Evolutionary conservation across 2,329 filamentous ascomycete species (phyloP).

Genomic region (Nakataea oryzae): DNA sequence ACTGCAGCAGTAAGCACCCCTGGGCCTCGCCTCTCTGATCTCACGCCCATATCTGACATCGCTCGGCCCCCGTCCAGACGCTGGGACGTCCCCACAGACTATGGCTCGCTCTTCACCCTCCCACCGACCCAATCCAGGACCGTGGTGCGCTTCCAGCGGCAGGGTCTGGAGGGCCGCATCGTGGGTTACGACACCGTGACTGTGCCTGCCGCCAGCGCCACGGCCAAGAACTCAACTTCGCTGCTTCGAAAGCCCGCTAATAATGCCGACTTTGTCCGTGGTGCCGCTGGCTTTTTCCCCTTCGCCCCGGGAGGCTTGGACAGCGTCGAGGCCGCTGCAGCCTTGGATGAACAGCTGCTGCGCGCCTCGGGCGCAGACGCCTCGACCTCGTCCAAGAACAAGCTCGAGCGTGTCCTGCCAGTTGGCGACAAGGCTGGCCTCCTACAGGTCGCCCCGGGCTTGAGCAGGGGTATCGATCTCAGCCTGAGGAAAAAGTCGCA

Average conservation of each 20-base stretch:
- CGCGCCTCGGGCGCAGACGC: slow-evolving; percentile 16
- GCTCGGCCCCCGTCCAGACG: slow-evolving; percentile 17
- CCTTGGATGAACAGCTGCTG: slow-evolving; percentile 66
- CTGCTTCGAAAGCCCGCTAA: slow-evolving; percentile 76
- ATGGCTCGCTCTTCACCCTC: slow-evolving; percentile 75
- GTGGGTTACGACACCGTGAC: slow-evolving; percentile 93
- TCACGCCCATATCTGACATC: slow-evolving; percentile 2
- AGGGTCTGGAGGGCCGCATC: slow-evolving; percentile 85
- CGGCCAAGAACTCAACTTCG: slow-evolving; percentile 91
- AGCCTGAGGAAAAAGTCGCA: slow-evolving; percentile 35
- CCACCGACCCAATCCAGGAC: slow-evolving; percentile 88
- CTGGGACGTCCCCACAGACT: slow-evolving; percentile 76
- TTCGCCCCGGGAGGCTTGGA: slow-evolving; percentile 89
- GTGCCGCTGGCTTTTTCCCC: slow-evolving; percentile 86
- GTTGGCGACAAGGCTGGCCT: slow-evolving; percentile 54
- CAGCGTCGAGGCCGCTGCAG: slow-evolving; percentile 73
- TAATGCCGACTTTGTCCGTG: slow-evolving; percentile 82
- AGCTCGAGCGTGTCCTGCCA: slow-evolving; percentile 78
- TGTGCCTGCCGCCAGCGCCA: slow-evolving; percentile 77
- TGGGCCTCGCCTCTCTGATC: not conserved
- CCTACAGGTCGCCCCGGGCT: slow-evolving; percentile 73
- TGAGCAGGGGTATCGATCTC: slow-evolving; percentile 68
- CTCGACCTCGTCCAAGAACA: slow-evolving; percentile 23
- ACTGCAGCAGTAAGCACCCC: slow-evolving; percentile 57
- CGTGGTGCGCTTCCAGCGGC: slow-evolving; percentile 83